Evolutionary conservation across 176 grass and related monocot genomes (phyloP).

Genomic region (Oryza rufipogon): DNA sequence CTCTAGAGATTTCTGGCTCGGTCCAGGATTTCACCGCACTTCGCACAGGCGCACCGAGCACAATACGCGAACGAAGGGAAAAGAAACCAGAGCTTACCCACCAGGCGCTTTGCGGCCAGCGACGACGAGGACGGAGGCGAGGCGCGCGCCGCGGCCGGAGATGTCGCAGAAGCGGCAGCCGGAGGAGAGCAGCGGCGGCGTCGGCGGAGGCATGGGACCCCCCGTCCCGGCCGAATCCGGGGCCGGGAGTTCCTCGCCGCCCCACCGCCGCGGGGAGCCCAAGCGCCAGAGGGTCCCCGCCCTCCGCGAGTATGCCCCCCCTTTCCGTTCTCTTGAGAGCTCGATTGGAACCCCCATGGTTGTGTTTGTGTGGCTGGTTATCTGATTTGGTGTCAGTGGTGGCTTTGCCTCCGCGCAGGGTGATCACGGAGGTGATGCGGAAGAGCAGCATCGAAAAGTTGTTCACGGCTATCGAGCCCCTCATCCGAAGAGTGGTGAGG

Average conservation of each 20-base stretch:
- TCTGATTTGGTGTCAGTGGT: constrained; percentile 21
- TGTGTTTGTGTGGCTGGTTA: neutral
- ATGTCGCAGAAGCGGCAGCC: constrained; percentile 88
- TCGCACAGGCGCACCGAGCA: no score
- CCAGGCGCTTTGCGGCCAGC: constrained; percentile 6
- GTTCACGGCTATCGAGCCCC: constrained; percentile 50
- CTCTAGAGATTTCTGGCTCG: no score
- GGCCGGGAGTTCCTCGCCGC: constrained; percentile 37
- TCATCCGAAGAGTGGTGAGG: constrained; percentile 61
- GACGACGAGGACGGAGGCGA: neutral
- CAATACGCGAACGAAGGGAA: no score
- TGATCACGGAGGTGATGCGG: constrained; percentile 60
- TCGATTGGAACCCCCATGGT: neutral
- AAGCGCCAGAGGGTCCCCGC: constrained; percentile 62
- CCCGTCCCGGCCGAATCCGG: constrained; percentile 8
- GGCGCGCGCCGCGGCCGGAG: constrained; percentile 21
- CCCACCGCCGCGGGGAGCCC: constrained; percentile 33
- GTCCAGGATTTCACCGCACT: no score
- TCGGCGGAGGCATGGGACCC: neutral
- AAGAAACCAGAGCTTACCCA: no score
- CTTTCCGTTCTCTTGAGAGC: neutral
- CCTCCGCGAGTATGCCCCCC: constrained; percentile 50
- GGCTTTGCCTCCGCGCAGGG: constrained; percentile 20
- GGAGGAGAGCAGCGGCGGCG: constrained; percentile 38
- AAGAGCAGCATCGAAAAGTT: constrained; percentile 60